Percentiles rank a stretch among this genome's conserved stretches.
Conservation (phyloP, 1,284 basidiomycete genomes). For the Malassezia slooffiae region DNA sequence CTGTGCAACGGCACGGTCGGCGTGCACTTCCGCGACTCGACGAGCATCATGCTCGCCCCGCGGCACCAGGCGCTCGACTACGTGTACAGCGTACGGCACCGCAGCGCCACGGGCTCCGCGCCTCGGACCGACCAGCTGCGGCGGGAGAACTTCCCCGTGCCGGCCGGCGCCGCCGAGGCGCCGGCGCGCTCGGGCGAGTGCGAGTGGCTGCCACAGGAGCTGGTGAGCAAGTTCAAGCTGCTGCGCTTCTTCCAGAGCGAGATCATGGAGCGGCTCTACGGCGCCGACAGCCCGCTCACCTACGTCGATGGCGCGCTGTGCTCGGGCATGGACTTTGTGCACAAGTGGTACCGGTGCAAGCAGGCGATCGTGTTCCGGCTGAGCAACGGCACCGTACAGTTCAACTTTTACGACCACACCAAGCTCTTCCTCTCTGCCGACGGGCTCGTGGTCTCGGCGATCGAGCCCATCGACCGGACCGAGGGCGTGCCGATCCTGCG, state of each 20-base stretch:
- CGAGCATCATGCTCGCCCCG: constrained; percentile 69
- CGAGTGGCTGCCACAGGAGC: constrained; percentile 20
- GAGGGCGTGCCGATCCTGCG: constrained; percentile 73
- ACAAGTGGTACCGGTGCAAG: constrained; percentile 90
- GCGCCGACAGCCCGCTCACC: constrained; percentile 62
- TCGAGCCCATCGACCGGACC: constrained; percentile 48
- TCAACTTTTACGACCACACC: constrained; percentile 97
- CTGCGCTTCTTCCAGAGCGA: constrained; percentile 41
- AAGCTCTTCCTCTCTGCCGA: constrained; percentile 77
- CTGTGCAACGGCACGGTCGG: constrained; percentile 87
- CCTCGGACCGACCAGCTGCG: constrained; percentile 24
- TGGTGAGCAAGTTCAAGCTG: constrained; percentile 30
- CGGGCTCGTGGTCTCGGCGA: constrained; percentile 69
- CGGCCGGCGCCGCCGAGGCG: background rate
- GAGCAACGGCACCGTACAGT: constrained; percentile 86
- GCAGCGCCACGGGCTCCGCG: background rate
- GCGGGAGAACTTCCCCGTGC: constrained; percentile 26
- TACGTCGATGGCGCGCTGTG: constrained; percentile 67
- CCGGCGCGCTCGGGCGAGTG: background rate
- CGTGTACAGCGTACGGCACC: constrained; percentile 24
- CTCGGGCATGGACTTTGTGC: constrained; percentile 83
- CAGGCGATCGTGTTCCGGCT: constrained; percentile 92
- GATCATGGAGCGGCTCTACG: constrained; percentile 43
- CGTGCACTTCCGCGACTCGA: constrained; percentile 91
- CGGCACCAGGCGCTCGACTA: constrained; percentile 58